Conservation (phyloP, 805 yeast genomes). For the Pichia paraexigua region DNA sequence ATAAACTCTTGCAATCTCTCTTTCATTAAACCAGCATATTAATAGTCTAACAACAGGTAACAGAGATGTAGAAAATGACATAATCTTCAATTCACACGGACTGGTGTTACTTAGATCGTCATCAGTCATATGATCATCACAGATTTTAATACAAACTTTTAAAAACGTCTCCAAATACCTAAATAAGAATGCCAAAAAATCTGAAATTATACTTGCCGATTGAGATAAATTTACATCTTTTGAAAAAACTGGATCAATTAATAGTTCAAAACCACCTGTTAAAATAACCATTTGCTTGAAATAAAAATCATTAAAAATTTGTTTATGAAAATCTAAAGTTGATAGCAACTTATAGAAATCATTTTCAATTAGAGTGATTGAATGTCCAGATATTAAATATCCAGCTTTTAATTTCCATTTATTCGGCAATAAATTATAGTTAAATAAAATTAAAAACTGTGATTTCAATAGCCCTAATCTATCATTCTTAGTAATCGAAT, state of each 20-base stretch:
- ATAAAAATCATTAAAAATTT: constrained; percentile 27
- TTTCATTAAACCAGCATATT: constrained; percentile 50
- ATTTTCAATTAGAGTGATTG: constrained; percentile 23
- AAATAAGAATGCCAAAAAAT: constrained; percentile 34
- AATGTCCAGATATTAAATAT: constrained; percentile 25
- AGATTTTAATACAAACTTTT: constrained; percentile 17
- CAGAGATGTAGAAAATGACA: constrained; percentile 19
- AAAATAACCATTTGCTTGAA: constrained; percentile 32
- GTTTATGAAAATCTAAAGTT: constrained; percentile 26
- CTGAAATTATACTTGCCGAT: constrained; percentile 18
- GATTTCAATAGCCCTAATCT: constrained; percentile 25
- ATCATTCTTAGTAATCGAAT: constrained; percentile 27
- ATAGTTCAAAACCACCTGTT: constrained; percentile 31
- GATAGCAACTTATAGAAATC: constrained; percentile 26
- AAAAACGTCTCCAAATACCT: constrained; percentile 32
- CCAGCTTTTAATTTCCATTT: constrained; percentile 29
- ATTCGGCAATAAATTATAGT: constrained; percentile 35
- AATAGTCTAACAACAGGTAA: constrained; percentile 41
- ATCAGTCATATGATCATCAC: constrained; percentile 17
- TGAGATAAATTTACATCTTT: constrained; percentile 20
- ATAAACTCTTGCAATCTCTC: constrained; percentile 32
- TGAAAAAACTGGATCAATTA: constrained; percentile 21
- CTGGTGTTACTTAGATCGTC: not conserved
- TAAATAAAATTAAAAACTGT: constrained; percentile 25
- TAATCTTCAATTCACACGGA: not conserved